Evolutionary conservation across 2,329 filamentous ascomycete species (phyloP), one percentile per base, ranked within the genome.

Genomic region (Mollisiaceae sp.): DNA sequence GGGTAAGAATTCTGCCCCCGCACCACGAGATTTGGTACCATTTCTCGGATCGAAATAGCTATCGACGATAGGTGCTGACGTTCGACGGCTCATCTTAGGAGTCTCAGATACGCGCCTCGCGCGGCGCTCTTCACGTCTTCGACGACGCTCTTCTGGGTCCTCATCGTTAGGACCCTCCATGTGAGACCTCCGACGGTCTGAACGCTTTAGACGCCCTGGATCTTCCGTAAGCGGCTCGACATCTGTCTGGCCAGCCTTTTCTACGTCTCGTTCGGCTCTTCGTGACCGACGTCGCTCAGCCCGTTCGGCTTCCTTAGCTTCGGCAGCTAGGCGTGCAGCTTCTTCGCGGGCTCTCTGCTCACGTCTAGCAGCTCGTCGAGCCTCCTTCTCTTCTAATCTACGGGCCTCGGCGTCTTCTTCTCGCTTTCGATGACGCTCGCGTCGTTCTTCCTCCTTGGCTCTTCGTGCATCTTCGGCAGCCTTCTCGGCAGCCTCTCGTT

Each of bases 391-490:
- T 67, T 86, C 85, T 63, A 82, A 79, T 64, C 80, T 79, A 65
- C 82, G 80, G 36, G 81, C 80, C 70, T 88, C 85, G 1, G 80
- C 81, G n/a, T 85, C 84, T 39, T 85, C 85, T 64, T 88, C 86
- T 52, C 84, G 82, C 63, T 79, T 82, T 59, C 82, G 82, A 43
- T 83, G 84, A 47, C 83, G 82, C 67, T 88, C 85, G 36, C 84
- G 83, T 8, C 85, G 81, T 22, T 82, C 80, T 54, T 86, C 85
- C 18, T 89, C 86, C 70, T 86, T 87, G 8, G 80, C 81, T 36
- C 80, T 81, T 55, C 85, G 85, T 6, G 83, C 80, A 59, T 89
- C 87, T 62, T 75, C 78, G 4, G 81, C 81, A 8, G 80, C 82
- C 55, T 78, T 81, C 27, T 86, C 82, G n/a, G 76, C 78, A 39